phyloP scores from a whole-genome alignment of 306 rosid genomes.

The Acacia melanoxylon region DNA sequence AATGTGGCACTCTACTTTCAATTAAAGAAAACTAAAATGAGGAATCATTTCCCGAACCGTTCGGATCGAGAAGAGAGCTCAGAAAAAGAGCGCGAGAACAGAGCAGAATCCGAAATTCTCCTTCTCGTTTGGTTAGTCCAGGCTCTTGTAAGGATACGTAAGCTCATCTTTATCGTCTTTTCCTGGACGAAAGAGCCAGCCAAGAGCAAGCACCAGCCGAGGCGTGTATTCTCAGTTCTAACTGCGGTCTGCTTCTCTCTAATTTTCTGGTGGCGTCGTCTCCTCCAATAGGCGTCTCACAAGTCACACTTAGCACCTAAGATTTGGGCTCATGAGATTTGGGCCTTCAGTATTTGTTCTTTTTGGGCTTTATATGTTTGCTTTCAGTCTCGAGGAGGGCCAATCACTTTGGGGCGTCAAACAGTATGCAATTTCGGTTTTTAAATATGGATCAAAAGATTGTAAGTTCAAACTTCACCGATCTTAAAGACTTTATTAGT shows the following conservation, averaged over 20 bases:
- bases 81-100: constrained; percentile 51
- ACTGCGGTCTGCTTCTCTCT: background rate
- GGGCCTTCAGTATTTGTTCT: background rate
- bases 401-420: too few species aligned
- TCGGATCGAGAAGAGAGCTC: constrained; percentile 41
- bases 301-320: background rate
- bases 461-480: too few species aligned
- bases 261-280: background rate
- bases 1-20: background rate
- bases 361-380: background rate
- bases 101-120: constrained; percentile 25
- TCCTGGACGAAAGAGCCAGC: background rate
- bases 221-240: background rate
- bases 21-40: background rate
- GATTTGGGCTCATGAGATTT: background rate
- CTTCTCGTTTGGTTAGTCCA: constrained; percentile 30
- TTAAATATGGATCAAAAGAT: too few species aligned
- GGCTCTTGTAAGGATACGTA: constrained; percentile 49
- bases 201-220: background rate
- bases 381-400: background rate
- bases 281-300: background rate
- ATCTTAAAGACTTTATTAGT: accelerated
- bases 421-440: too few species aligned
- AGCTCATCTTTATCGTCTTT: constrained; percentile 43
- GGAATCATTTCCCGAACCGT: constrained; percentile 39